phyloP scores from a whole-genome alignment of 2,329 filamentous ascomycete genomes.

The Knoxdaviesia proteae region DNA sequence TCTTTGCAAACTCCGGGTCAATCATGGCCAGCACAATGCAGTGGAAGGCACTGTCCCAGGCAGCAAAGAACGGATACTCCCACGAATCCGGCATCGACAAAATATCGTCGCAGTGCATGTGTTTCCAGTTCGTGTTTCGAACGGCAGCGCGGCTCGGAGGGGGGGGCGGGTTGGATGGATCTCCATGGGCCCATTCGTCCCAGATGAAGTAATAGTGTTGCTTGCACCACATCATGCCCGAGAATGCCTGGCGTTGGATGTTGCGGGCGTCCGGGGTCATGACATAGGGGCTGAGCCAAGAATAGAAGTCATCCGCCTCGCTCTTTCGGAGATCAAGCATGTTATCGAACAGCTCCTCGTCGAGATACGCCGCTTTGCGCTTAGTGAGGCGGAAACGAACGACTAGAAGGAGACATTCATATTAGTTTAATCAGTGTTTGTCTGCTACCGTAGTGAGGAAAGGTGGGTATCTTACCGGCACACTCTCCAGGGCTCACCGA shows the following conservation, averaged over 20 bases:
- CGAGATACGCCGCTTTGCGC: conserved; percentile 56
- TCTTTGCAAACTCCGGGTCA: conserved; percentile 93
- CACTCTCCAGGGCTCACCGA: conserved; percentile 81
- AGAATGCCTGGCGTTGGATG: conserved; percentile 83
- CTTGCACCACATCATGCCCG: conserved; percentile 97
- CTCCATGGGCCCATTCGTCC: conserved; percentile 95
- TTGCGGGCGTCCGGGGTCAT: conserved; percentile 88
- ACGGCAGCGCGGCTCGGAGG: conserved; percentile 60
- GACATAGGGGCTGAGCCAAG: conserved; percentile 73
- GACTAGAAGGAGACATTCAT: conserved; percentile 24
- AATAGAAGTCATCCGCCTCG: conserved; percentile 96
- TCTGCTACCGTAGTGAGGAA: neutral
- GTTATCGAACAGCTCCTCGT: conserved; percentile 84
- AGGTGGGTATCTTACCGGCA: conserved; percentile 44
- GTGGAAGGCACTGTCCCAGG: conserved; percentile 94
- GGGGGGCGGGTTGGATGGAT: conserved; percentile 72
- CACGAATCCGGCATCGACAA: conserved; percentile 96
- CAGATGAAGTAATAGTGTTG: conserved; percentile 93
- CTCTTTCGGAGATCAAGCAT: conserved; percentile 65
- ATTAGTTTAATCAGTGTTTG: neutral
- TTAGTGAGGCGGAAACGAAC: conserved; percentile 78
- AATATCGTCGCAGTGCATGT: conserved; percentile 87
- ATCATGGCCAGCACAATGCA: conserved; percentile 94
- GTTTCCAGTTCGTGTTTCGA: conserved; percentile 79
- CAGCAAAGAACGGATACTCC: conserved; percentile 96